phyloP scores from a whole-genome alignment of 2,329 filamentous ascomycete genomes.

The Fusarium globosum region DNA sequence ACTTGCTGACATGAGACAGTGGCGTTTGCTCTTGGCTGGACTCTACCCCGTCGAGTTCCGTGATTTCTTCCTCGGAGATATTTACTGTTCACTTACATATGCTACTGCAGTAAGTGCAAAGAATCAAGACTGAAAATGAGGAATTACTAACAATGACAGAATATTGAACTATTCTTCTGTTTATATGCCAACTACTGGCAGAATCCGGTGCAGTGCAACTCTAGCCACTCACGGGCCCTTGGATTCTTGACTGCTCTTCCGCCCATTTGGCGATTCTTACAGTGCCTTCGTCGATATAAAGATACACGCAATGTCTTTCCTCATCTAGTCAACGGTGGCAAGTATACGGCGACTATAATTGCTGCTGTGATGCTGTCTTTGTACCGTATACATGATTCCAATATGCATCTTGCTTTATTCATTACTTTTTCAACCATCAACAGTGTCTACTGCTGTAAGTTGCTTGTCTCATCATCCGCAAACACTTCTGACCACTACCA shows the following conservation, averaged over 20 bases:
- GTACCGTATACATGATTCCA: constrained; percentile 77
- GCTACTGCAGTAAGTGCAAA: constrained; percentile 76
- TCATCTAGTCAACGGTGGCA: constrained; percentile 90
- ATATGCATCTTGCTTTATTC: constrained; percentile 74
- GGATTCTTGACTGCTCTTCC: constrained; percentile 89
- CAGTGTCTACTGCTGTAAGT: constrained; percentile 80
- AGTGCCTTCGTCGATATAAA: constrained; percentile 89
- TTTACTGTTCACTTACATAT: constrained; percentile 96
- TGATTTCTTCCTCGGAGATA: constrained; percentile 97
- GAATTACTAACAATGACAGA: constrained; percentile 60
- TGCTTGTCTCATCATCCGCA: background rate
- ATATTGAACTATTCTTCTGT: constrained; percentile 94
- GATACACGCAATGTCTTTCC: constrained; percentile 91
- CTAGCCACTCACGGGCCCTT: constrained; percentile 81
- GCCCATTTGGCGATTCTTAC: constrained; percentile 88
- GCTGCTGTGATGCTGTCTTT: constrained; percentile 83
- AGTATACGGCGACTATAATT: constrained; percentile 87
- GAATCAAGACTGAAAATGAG: background rate
- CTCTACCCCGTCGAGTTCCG: constrained; percentile 95
- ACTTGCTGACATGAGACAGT: constrained; percentile 61
- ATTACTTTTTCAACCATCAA: constrained; percentile 86
- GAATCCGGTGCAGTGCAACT: constrained; percentile 82
- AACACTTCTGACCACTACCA: constrained; percentile 44
- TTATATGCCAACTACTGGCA: constrained; percentile 85
- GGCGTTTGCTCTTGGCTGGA: constrained; percentile 85